Evolutionary conservation across 768 basidiomycete genomes (phyloP).

Genomic region (Epithele typhae): DNA sequence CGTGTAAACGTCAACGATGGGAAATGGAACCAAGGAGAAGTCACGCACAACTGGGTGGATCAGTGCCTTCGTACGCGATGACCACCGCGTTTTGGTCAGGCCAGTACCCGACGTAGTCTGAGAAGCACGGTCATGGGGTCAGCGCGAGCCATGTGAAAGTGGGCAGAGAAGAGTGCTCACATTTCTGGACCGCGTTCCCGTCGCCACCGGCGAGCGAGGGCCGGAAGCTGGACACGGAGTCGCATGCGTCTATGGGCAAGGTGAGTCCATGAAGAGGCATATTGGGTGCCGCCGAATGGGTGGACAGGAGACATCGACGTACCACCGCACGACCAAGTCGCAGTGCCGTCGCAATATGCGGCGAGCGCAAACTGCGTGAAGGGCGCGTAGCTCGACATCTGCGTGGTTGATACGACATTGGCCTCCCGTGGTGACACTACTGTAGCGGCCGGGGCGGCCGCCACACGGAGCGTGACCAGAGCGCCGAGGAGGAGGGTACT

Average conservation of each 20-base stretch:
- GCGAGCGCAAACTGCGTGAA: slow-evolving; percentile 52
- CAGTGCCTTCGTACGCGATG: slow-evolving; percentile 59
- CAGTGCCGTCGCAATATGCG: slow-evolving; percentile 43
- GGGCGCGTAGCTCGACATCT: slow-evolving; percentile 38
- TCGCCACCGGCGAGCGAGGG: slow-evolving; percentile 44
- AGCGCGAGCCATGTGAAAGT: too few relatives aligned
- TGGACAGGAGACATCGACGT: too few relatives aligned
- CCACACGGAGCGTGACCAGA: too few relatives aligned
- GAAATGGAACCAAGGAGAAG: neutral
- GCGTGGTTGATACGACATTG: slow-evolving; percentile 23
- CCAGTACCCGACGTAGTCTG: slow-evolving; percentile 58
- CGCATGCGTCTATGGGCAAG: slow-evolving; percentile 32
- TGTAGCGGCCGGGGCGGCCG: too few relatives aligned
- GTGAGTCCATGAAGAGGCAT: too few relatives aligned
- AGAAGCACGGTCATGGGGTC: too few relatives aligned
- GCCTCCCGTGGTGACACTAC: too few relatives aligned
- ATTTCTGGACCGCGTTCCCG: slow-evolving; percentile 43
- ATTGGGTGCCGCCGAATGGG: too few relatives aligned
- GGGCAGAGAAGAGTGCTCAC: too few relatives aligned
- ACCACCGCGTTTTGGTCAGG: slow-evolving; percentile 45
- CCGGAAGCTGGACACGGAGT: slow-evolving; percentile 38
- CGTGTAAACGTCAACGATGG: too few relatives aligned
- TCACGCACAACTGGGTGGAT: slow-evolving; percentile 45
- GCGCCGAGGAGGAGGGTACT: too few relatives aligned
- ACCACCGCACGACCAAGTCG: slow-evolving; percentile 41